Evolutionary conservation across 352 stramenopile species (phyloP), one percentile per base, ranked within the genome.

Genomic region (Pythium myriotylum): DNA sequence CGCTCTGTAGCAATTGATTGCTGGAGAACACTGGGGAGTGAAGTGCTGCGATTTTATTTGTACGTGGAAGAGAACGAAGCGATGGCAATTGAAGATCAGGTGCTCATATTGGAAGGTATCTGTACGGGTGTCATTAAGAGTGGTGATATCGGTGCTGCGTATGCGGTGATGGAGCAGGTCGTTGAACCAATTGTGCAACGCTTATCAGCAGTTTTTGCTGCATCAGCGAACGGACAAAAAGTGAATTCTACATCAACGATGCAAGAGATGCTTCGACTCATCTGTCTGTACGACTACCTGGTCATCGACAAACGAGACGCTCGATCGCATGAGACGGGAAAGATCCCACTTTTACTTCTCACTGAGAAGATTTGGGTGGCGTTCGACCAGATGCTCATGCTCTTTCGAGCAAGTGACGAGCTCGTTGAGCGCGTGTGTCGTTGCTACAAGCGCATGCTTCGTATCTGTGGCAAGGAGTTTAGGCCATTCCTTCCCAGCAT

Each of bases 391-490:
- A 80, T 92, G 57, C 58, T 94, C 43, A 59, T 64, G n/a, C 61
- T 94, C n/a, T 96, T 89, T 65, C 70, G 76, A 2, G 62, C 63
- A 27, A 86, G 89, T 13, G 84, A 90, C 27, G 84, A 92, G 53
- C 69, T 96, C 7, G 84, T 96, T 2, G 87, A 96, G 64, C 73
- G 84, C 43, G 79, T 92, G 4, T 96, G 85, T 35, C 85, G 87
- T 1, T 91, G 76, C 70, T 94, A 94, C 70, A 96, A 96, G 67
- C 87, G 86, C 23, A 94, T 94, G 68, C 71, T 96, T 49, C 84
- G 82, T n/a, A 79, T 67, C 3, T 91, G 83, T 37, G 82, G 82
- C 3, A 27, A 52, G 4, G 66, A 81, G 3, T 86, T 96, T 61
- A 72, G 75, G 49, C 77, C 83, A 1, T 76, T 94, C 54, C 32